Conservation (phyloP, 768 basidiomycete genomes). For the Serendipita indica region DNA sequence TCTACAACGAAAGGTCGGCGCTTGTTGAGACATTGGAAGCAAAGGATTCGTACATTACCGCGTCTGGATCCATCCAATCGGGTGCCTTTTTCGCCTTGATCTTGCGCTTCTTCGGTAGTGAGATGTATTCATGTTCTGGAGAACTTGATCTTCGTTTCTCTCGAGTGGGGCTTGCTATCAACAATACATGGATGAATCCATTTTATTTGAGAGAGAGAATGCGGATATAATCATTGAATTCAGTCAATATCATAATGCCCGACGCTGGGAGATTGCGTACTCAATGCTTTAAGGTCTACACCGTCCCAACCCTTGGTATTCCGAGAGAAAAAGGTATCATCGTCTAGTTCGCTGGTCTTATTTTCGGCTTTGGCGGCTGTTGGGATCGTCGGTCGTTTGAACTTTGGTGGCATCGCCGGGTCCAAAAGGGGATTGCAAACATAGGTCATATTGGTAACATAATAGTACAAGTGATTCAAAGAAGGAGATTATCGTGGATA, state of each 20-base stretch:
- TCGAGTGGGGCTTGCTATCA: conserved; percentile 2
- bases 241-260: neutral
- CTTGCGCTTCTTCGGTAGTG: neutral
- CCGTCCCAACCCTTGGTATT: conserved; percentile 1
- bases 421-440: neutral
- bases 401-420: conserved; percentile 5
- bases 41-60: neutral
- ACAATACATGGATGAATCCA: neutral
- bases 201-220: neutral
- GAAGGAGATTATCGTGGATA: conserved; percentile 12
- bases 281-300: neutral
- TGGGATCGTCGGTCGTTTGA: conserved; percentile 4
- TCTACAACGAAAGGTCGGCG: neutral
- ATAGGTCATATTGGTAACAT: neutral
- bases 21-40: neutral
- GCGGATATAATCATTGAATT: neutral
- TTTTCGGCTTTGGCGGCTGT: no score
- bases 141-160: neutral
- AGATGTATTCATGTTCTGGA: neutral
- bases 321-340: conserved; percentile 1
- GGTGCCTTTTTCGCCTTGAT: neutral
- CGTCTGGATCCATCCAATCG: neutral
- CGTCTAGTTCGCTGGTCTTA: neutral
- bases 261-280: neutral
- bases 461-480: neutral